Base-by-base conservation (phyloP, 2,329 filamentous ascomycete genomes). In the Xylaria digitata region DNA sequence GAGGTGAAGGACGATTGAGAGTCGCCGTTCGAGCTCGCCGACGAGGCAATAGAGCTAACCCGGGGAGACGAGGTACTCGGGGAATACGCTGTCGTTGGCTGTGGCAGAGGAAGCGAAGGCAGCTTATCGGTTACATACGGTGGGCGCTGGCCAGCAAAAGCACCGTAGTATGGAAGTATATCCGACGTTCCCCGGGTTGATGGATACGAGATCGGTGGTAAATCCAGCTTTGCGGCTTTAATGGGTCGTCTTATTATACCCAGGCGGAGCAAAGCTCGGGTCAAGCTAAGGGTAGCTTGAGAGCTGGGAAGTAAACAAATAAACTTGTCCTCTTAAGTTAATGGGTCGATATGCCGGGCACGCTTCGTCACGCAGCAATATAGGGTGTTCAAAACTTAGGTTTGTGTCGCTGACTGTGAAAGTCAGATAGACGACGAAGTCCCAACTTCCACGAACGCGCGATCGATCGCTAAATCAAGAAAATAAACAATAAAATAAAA, bases 161-260 rank as follows among this genome's bases (percentile, higher is more conserved):
- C 83, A 81, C 89, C 90, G 82, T 90, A 92, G 82, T 89, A 93
- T 80, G 85, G 78, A 71, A 82, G 80, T 76, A 86, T 85, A 82
- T 94, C 90, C 81, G 87, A 86, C 78, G 86, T 86, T 84, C 90
- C 90, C 88, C 92, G 90, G 87, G 90, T 88, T 82, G n/a, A n/a
- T n/a, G 92, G 88, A 85, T 92, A 90, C 78, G 91, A 91, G 79
- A 94, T 91, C 83, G 92, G 92, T 83, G 92, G 92, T 81, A 94
- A 89, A 92, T 94, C 93, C 93, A 96, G 93, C 86, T 94, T 96
- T 90, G 88, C 92, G 92, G 89, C 91, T 83, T 88, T 84, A 69
- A 65, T 74, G 75, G 75, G 77, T 73, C 72, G 67, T 62, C 65
- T 70, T 61, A 67, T 69, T 71, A 64, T 49, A 26, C 40, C n/a